Conservation (phyloP, 768 basidiomycete genomes). For the Leucogyrophana mollusca region DNA sequence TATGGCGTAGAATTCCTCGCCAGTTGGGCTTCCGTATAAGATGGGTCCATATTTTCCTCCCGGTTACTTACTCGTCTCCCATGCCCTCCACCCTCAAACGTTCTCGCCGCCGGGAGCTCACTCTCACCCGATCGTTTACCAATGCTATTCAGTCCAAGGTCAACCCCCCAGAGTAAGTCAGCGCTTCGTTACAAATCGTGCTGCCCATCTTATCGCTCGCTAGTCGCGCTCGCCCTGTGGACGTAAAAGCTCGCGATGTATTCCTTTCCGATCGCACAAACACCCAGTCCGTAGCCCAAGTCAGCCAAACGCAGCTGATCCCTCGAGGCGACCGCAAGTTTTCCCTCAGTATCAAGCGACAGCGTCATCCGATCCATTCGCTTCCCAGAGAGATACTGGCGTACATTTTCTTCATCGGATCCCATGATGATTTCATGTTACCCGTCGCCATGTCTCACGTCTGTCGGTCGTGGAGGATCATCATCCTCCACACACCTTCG, state of each 20-base stretch:
- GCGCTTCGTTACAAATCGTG: not conserved
- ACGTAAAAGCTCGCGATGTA: constrained; percentile 19
- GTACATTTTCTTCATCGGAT: constrained; percentile 61
- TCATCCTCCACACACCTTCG: constrained; percentile 57
- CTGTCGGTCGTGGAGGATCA: constrained; percentile 61
- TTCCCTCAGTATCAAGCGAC: constrained; percentile 19
- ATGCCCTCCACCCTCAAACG: constrained; percentile 45
- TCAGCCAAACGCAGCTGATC: constrained; percentile 13
- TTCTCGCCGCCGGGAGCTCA: constrained; percentile 46
- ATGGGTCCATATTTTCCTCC: constrained; percentile 12
- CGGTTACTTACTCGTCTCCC: constrained; percentile 12
- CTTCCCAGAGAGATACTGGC: constrained; percentile 67
- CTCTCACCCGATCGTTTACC: constrained; percentile 50
- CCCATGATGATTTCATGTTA: constrained; percentile 53
- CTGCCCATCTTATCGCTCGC: not conserved
- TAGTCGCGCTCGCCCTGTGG: constrained; percentile 12
- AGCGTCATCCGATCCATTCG: constrained; percentile 49
- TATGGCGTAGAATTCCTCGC: constrained; percentile 21
- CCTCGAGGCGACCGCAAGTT: constrained; percentile 19
- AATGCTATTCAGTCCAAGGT: constrained; percentile 45
- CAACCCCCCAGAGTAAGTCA: constrained; percentile 29
- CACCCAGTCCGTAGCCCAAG: constrained; percentile 13
- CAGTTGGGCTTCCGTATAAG: constrained; percentile 27
- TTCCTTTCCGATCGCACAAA: constrained; percentile 21
- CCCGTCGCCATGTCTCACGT: constrained; percentile 68